These are phyloP conservation scores for Gynandropsis gynandra DNA, from an alignment of 345 rosid genomes.

Conservation along the genomic window DNA sequence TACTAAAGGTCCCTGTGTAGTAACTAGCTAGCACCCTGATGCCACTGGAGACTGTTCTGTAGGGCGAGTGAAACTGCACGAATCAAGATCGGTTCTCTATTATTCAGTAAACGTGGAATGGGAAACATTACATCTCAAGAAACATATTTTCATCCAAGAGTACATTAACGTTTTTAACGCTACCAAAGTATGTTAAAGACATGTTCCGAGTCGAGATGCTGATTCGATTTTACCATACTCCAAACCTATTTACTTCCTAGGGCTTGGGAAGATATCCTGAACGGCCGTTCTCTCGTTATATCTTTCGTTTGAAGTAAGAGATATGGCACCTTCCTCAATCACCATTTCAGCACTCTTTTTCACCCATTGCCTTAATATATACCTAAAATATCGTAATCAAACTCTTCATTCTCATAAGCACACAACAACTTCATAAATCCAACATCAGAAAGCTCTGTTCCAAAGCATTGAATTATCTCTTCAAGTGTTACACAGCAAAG, in stretches of 20 bases:
- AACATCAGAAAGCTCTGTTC: too few species aligned
- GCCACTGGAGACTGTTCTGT: slow-evolving; percentile 97
- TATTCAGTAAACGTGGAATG: background rate
- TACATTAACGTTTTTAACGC: background rate
- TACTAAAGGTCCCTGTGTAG: slow-evolving; percentile 88
- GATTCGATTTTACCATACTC: too few species aligned
- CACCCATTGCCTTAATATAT: slow-evolving; percentile 87
- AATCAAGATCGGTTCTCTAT: slow-evolving; percentile 21
- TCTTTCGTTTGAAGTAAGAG: slow-evolving; percentile 79
- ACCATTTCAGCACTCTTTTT: slow-evolving; percentile 97
- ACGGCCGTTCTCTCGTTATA: slow-evolving; percentile 94
- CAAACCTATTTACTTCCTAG: too few species aligned
- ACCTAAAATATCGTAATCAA: slow-evolving; percentile 41
- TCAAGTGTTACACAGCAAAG: too few species aligned
- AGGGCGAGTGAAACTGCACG: slow-evolving; percentile 35
- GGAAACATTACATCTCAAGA: background rate
- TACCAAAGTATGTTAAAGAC: too few species aligned
- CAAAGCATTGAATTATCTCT: too few species aligned
- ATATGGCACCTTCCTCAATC: slow-evolving; percentile 91
- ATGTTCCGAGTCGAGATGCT: too few species aligned
- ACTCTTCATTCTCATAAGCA: background rate
- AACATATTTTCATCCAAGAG: background rate
- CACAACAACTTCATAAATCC: background rate
- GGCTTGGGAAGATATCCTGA: too few species aligned
- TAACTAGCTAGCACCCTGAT: slow-evolving; percentile 99